These are phyloP conservation scores for Mucor mucedo DNA, from an alignment of 371 early-diverging fungal genomes.

Conservation along the genomic window DNA sequence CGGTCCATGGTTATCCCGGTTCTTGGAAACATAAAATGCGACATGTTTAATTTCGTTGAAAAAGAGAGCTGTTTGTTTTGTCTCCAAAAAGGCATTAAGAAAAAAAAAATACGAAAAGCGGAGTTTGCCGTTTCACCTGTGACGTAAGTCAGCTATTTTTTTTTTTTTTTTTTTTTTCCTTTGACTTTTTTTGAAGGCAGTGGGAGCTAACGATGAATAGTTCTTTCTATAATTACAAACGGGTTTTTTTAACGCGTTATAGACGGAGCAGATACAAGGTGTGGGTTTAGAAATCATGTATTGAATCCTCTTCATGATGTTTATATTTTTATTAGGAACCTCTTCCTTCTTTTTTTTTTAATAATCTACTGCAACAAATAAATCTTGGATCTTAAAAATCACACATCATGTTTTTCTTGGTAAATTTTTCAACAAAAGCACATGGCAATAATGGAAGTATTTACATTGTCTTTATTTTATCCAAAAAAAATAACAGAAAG, in stretches of 20 bases:
- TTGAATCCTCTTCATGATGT: no score
- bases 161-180: constrained; percentile 12
- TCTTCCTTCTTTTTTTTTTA: not conserved
- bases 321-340: no score
- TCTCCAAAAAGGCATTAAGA: not conserved
- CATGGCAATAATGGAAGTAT: not conserved
- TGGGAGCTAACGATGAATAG: not conserved
- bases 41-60: constrained; percentile 15
- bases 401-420: constrained; percentile 27
- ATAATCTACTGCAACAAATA: not conserved
- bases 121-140: not conserved
- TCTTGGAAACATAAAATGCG: constrained; percentile 31
- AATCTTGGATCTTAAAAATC: not conserved
- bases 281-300: no score
- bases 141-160: constrained; percentile 10
- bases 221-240: not conserved
- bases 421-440: constrained; percentile 2
- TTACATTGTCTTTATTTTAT: constrained; percentile 6
- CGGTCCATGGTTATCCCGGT: constrained; percentile 20
- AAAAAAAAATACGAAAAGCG: constrained; percentile 8
- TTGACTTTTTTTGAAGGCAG: constrained; percentile 1
- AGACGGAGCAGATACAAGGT: not conserved
- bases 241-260: constrained; percentile 7
- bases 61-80: not conserved
- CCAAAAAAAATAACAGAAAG: constrained; percentile 57